Evolutionary conservation across 176 grass and related monocot species (phyloP), one percentile per base, ranked within the genome.

Genomic region (Cenchrus purpureus): DNA sequence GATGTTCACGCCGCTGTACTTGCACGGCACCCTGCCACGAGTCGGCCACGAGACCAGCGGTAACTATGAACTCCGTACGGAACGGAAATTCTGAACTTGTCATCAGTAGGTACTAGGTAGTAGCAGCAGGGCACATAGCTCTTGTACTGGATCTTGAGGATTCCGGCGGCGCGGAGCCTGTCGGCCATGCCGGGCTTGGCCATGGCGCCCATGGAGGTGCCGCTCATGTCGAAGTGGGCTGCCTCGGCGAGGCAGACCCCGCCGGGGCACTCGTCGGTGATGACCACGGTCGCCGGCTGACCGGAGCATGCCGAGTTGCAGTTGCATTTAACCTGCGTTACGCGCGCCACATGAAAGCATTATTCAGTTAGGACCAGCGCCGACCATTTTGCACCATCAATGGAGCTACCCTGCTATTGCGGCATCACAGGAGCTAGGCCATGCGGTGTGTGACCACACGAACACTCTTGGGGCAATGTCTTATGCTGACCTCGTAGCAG

Each of bases 141-240:
- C 72, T 28, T 86, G 88, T 94, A 95, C 65, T 92, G 73, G 29
- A 98, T 73, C 50, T 80, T 68, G 57, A 98, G 64, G 65, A 84
- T 82, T 7, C 96, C 96, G n/a, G 70, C 43, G 22, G 89, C 81
- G 7, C 96, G 93, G 17, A 98, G 85, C 40, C 73, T 58, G 78
- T 98, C 93, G 13, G 85, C 81, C 83, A 74, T 78, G 53, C 91
- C 93, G 12, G 83, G 69, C 66, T 58, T 87, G 4, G 91, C 91
- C 90, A 98, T 85, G 76, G 93, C 86, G 59, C 93, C 93, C 76
- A 98, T 91, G 49, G 93, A 92, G 1, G 93, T 94, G 32, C 97
- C 97, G 78, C 91, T 95, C 87, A 95, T 90, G 84, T 98, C 93
- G 75, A 98, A 98, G 76, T 91, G 93, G 6, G 73, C 88, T 8